phyloP scores from a whole-genome alignment of 164 flowering plant species.

The Berberis vulgaris region DNA sequence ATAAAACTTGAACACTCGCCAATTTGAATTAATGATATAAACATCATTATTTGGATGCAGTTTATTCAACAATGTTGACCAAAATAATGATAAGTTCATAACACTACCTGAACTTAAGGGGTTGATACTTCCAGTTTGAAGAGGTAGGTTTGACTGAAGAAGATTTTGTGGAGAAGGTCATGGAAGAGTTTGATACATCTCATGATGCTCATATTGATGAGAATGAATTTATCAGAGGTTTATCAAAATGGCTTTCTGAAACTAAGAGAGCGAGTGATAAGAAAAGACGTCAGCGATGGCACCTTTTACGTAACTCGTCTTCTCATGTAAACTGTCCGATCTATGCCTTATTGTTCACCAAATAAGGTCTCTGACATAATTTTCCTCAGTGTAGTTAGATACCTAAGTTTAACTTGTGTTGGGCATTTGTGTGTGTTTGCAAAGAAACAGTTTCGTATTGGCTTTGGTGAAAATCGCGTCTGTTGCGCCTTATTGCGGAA shows the following conservation, averaged over 20 bases:
- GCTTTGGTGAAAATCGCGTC: no score
- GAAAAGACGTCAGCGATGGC: background rate
- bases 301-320: background rate
- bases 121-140: constrained; percentile 19
- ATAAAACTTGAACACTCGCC: no score
- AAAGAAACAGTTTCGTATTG: no score
- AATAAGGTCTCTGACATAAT: no score
- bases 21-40: no score
- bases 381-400: no score
- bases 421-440: no score
- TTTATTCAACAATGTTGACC: background rate
- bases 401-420: no score
- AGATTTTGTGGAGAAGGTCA: constrained; percentile 12
- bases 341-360: no score
- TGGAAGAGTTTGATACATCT: constrained; percentile 28
- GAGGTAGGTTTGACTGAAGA: constrained; percentile 14
- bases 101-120: constrained; percentile 25
- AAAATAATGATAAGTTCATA: background rate
- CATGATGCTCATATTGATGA: constrained; percentile 18
- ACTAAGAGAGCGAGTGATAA: constrained; percentile 1
- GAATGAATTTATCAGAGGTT: constrained; percentile 24
- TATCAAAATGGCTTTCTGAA: constrained; percentile 20
- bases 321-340: background rate
- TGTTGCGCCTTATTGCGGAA: no score
- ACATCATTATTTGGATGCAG: background rate